Percentiles rank a stretch among this genome's conserved stretches.
Conservation (phyloP, 75 land plant genomes). For the Azolla pinnata region DNA sequence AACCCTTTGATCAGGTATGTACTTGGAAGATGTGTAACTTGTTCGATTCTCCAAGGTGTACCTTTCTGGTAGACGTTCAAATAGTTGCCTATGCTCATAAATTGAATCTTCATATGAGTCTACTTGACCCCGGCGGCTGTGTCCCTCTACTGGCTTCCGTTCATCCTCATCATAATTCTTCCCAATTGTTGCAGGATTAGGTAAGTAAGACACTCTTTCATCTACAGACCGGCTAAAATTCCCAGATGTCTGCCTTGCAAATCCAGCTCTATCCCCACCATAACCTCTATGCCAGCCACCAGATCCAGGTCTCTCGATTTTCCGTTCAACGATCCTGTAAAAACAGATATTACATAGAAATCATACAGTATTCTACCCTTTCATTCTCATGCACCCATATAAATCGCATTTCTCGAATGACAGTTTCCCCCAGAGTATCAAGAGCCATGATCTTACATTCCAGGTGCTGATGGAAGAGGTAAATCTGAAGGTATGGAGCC, state of each 20-base stretch:
- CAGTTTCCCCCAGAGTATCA: not conserved
- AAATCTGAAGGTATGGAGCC: constrained; percentile 97
- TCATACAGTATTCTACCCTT: not conserved
- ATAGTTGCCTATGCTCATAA: constrained; percentile 17
- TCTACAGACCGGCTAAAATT: constrained; percentile 41
- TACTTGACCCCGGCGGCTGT: constrained; percentile 26
- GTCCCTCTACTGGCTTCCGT: constrained; percentile 76
- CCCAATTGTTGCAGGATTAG: constrained; percentile 51
- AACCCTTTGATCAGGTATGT: not conserved
- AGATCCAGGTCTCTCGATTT: constrained; percentile 47
- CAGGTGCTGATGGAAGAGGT: constrained; percentile 95
- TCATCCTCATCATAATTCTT: constrained; percentile 95
- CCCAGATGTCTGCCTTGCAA: constrained; percentile 25
- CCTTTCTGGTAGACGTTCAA: constrained; percentile 15
- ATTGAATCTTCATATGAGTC: constrained; percentile 30
- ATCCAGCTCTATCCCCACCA: constrained; percentile 35
- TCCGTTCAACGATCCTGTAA: constrained; percentile 53
- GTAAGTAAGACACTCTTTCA: constrained; percentile 53
- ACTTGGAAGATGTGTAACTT: not conserved
- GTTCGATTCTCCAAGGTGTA: constrained; percentile 14
- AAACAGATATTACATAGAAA: not conserved
- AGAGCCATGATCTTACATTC: constrained; percentile 42
- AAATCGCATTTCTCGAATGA: no score
- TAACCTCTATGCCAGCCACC: constrained; percentile 32
- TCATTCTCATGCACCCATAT: no score